These are phyloP conservation scores for Nakazawaea ernobii DNA, from an alignment of 805 yeast genomes.

Conservation along the genomic window DNA sequence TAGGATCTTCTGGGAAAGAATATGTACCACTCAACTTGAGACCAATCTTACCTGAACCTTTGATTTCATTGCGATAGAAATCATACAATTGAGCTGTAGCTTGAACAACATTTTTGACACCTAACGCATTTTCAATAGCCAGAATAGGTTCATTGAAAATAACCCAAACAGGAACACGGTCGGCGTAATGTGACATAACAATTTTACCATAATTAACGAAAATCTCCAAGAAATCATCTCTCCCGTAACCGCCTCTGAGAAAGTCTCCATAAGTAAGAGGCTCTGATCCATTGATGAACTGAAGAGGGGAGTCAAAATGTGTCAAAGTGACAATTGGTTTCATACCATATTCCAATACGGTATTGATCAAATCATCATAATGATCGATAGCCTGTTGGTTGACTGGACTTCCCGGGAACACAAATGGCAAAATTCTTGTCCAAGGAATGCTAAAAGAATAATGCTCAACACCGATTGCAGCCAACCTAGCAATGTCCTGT, in stretches of 20 bases:
- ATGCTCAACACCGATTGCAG: conserved; percentile 25
- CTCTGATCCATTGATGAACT: conserved; percentile 4
- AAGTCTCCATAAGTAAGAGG: conserved; percentile 14
- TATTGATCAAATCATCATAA: conserved; percentile 10
- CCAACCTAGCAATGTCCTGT: conserved; percentile 26
- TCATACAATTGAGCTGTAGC: conserved; percentile 14
- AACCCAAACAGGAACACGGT: conserved; percentile 26
- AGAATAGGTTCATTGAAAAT: conserved; percentile 29
- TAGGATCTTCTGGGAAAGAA: conserved; percentile 22
- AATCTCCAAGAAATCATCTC: conserved; percentile 23
- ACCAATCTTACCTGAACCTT: conserved; percentile 19
- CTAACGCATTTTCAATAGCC: conserved; percentile 22
- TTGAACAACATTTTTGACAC: conserved; percentile 20
- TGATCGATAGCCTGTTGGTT: conserved; percentile 10
- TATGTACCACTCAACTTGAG: conserved; percentile 24
- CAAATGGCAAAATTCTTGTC: conserved; percentile 29
- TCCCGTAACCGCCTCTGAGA: conserved; percentile 4
- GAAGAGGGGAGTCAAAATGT: conserved; percentile 30
- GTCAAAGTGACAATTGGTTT: conserved; percentile 27
- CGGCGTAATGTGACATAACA: conserved; percentile 24
- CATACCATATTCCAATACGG: conserved; percentile 8
- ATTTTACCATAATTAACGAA: conserved; percentile 27
- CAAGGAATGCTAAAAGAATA: conserved; percentile 30
- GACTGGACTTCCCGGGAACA: conserved; percentile 7
- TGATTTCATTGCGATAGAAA: conserved; percentile 17